phyloP scores from a whole-genome alignment of 768 basidiomycete species.

The Mycena latifolia region DNA sequence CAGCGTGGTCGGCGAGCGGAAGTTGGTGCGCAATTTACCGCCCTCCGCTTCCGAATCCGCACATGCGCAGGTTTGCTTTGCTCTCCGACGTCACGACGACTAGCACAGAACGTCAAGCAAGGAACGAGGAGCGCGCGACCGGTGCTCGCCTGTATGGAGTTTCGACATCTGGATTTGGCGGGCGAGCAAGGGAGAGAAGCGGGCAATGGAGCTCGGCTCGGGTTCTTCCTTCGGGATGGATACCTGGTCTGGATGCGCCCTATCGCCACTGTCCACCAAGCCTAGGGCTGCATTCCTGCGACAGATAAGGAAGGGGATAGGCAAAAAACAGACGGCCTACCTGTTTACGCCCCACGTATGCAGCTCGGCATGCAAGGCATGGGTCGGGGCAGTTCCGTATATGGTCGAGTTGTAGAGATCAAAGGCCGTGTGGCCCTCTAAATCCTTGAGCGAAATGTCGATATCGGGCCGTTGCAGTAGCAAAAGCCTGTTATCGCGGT shows the following conservation, averaged over 20 bases:
- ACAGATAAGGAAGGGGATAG: constrained; percentile 20
- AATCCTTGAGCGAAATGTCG: constrained; percentile 80
- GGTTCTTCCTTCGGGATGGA: constrained; percentile 56
- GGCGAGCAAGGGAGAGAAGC: constrained; percentile 75
- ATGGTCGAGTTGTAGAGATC: constrained; percentile 95
- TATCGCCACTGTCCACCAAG: constrained; percentile 82
- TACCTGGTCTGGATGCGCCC: constrained; percentile 83
- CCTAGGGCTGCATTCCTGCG: constrained; percentile 90
- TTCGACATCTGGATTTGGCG: constrained; percentile 85
- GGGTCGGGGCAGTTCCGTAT: constrained; percentile 72
- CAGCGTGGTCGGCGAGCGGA: constrained; percentile 7
- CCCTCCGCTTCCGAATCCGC: constrained; percentile 92
- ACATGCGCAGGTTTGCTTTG: constrained; percentile 81
- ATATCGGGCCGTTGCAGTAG: constrained; percentile 82
- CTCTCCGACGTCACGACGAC: constrained; percentile 79
- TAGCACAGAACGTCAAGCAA: constrained; percentile 42
- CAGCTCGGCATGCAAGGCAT: constrained; percentile 65
- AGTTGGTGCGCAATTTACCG: constrained; percentile 62
- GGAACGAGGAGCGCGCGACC: neutral
- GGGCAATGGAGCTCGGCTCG: constrained; percentile 43
- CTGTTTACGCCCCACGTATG: constrained; percentile 92
- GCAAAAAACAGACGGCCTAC: constrained; percentile 47
- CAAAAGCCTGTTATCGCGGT: constrained; percentile 65
- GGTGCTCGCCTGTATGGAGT: constrained; percentile 81
- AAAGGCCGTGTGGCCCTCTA: constrained; percentile 91